A percentile compares a stretch with the other conserved stretches of the same genome.
Conservation (phyloP, 2,329 filamentous ascomycete species). For the Annulohypoxylon truncatum region DNA sequence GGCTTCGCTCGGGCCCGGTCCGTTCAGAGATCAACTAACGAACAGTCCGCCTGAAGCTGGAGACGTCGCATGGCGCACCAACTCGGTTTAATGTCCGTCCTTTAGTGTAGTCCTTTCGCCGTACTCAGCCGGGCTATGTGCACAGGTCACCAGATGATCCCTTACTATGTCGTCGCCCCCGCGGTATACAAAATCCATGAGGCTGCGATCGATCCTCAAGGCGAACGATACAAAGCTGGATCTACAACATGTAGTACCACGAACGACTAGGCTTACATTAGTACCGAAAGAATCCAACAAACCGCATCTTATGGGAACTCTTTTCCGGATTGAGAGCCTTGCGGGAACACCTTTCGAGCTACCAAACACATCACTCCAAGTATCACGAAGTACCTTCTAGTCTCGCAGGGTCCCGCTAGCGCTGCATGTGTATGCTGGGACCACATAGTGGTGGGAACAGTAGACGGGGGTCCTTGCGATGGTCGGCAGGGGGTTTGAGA, state of each 20-base stretch:
- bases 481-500: conserved; percentile 44
- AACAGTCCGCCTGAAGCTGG: conserved; percentile 4
- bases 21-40: conserved; percentile 28
- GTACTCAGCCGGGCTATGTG: conserved; percentile 25
- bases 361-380: conserved; percentile 37
- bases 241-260: conserved; percentile 9
- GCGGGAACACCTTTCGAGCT: conserved; percentile 24
- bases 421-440: conserved; percentile 44
- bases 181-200: conserved; percentile 23
- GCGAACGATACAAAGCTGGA: conserved; percentile 16
- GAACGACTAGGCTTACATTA: conserved; percentile 15
- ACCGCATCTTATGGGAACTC: conserved; percentile 23
- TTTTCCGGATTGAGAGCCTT: conserved; percentile 27
- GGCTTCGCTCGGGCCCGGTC: conserved; percentile 31
- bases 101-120: conserved; percentile 19
- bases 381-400: conserved; percentile 44
- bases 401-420: conserved; percentile 41
- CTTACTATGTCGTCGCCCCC: conserved; percentile 26
- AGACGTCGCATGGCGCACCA: conserved; percentile 12
- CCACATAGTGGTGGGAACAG: conserved; percentile 43
- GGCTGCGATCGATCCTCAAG: conserved; percentile 17
- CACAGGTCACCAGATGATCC: conserved; percentile 28
- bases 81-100: conserved; percentile 30
- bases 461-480: conserved; percentile 42
- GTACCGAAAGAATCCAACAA: conserved; percentile 25